Base-by-base conservation (phyloP, 2,329 filamentous ascomycete genomes). In the Trematosphaeria pertusa region DNA sequence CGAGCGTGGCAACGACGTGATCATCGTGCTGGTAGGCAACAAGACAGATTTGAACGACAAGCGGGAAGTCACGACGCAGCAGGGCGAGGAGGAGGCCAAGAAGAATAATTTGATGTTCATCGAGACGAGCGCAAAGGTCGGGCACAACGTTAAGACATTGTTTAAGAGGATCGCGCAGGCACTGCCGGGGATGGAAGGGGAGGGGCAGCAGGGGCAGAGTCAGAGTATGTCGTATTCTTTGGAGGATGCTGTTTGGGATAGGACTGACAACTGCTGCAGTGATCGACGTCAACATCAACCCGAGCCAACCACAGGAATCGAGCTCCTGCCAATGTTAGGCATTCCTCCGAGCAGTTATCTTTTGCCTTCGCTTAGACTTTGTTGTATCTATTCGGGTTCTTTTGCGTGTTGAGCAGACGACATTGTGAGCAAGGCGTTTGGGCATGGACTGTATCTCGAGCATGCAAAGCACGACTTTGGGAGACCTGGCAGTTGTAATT, bases 41-140 rank as follows among this genome's bases (percentile, higher is more conserved):
- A 99, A 99, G 86, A 99, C 94, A 34, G 94, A 99, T 81, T 76
- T 99, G 73, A 96, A 94, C 74, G 94, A 99, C 75, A 97, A 97
- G 83, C 85, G 94, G 44, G 93, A 99, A 76, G 94, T 99, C 51
- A 99, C 93, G 32, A 95, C 91, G 26, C 87, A 89, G 69, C 92
- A 97, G 75, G 94, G 94, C 50, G 94, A 99, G 74, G 94, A 97
- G 64, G 94, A 99, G 77, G 93, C 93, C 33, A 96, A 96, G 83
- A 93, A 93, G 81, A 93, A 96, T 75, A 94, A 94, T 59, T 79
- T 97, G 60, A 97, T 99, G 89, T 99, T 99, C 69, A 94, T 99
- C 64, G 94, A 99, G 81, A 99, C 94, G 43, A 97, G 91, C 73
- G 94, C 94, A 43, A 99, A 99, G 81, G 82, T 96, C 10, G 92